Conservation (phyloP, 179 eudicot genomes). For the Spinacia oleracea region DNA sequence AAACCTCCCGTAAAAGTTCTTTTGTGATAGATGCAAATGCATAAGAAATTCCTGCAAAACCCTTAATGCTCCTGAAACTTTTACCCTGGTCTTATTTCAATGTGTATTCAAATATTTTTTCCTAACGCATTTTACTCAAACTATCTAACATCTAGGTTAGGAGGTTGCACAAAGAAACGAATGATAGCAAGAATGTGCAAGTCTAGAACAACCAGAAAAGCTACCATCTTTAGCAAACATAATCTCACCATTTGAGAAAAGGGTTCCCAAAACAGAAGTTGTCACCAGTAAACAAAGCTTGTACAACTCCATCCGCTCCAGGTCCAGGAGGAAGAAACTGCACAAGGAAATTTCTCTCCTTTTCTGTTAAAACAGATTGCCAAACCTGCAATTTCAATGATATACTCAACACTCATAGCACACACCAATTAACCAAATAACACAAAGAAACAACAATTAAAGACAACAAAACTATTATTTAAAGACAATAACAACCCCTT, state of each 20-base stretch:
- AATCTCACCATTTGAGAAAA: conserved; percentile 64
- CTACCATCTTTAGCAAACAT: neutral
- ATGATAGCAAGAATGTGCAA: neutral
- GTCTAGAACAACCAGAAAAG: neutral
- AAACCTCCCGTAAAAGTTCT: neutral
- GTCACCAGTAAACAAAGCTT: conserved; percentile 60
- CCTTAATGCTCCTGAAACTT: neutral
- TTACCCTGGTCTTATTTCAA: neutral
- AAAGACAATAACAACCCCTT: neutral
- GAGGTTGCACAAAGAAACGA: neutral
- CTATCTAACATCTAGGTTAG: no score
- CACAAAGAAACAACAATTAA: neutral
- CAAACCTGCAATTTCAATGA: conserved; percentile 54
- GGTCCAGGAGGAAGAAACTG: conserved; percentile 73
- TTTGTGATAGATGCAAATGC: neutral
- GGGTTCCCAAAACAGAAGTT: conserved; percentile 85
- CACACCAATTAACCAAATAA: neutral
- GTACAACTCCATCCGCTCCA: conserved; percentile 49
- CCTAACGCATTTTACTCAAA: neutral
- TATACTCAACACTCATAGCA: conserved; percentile 22
- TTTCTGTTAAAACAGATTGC: conserved; percentile 63
- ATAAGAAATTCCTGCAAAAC: neutral
- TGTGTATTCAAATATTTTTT: neutral
- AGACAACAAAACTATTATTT: neutral
- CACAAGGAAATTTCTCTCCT: conserved; percentile 58